Conservation (phyloP, 345 rosid genomes). For the Eucalyptus curtisii region DNA sequence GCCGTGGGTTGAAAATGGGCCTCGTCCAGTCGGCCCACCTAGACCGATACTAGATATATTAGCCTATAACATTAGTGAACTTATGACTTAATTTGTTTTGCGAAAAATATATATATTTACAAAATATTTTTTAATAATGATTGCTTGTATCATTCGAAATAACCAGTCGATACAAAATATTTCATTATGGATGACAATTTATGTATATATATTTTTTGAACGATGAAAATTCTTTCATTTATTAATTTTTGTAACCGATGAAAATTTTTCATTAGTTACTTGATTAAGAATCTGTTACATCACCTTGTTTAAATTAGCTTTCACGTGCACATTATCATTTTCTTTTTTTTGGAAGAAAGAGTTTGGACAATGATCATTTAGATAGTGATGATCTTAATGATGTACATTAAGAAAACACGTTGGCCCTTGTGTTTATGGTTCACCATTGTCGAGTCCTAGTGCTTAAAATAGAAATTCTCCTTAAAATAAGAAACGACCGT, state of each 20-base stretch:
- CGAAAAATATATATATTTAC: background rate
- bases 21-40: background rate
- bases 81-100: background rate
- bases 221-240: background rate
- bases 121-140: background rate
- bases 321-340: background rate
- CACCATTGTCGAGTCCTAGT: rapidly evolving
- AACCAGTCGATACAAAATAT: background rate
- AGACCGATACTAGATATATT: background rate
- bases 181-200: background rate
- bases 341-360: background rate
- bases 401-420: background rate
- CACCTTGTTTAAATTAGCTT: background rate
- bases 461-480: background rate
- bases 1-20: background rate
- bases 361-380: background rate
- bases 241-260: rapidly evolving
- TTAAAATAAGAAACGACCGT: background rate
- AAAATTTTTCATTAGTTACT: background rate
- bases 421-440: background rate
- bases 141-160: background rate
- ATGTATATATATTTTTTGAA: background rate
- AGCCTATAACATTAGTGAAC: background rate
- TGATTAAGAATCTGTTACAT: background rate
- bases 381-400: background rate